phyloP scores from a whole-genome alignment of 495 filamentous ascomycete species.

The Penicillium diatomitis region DNA sequence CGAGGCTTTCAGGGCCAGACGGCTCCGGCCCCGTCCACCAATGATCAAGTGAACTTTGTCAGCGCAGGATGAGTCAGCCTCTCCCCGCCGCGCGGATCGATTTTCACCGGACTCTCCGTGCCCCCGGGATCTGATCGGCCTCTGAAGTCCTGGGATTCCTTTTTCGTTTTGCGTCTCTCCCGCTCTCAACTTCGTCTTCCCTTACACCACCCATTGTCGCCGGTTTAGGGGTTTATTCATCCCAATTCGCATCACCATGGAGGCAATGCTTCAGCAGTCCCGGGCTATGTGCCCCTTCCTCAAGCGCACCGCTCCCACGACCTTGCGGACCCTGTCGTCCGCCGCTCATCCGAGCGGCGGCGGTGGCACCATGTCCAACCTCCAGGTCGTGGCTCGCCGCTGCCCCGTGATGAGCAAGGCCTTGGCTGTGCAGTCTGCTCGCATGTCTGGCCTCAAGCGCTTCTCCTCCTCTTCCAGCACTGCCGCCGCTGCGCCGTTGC shows the following conservation, averaged over 20 bases:
- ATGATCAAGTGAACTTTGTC: background rate
- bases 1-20: too few species aligned
- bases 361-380: constrained; percentile 91
- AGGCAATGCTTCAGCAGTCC: constrained; percentile 86
- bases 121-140: too few species aligned
- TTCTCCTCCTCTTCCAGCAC: constrained; percentile 38
- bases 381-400: constrained; percentile 86
- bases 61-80: constrained; percentile 6
- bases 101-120: constrained; percentile 4
- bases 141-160: background rate
- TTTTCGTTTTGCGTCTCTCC: background rate
- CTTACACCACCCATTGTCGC: background rate
- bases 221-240: background rate
- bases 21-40: background rate
- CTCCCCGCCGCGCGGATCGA: constrained; percentile 1
- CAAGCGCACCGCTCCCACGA: constrained; percentile 82
- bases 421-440: constrained; percentile 76
- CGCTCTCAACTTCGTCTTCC: background rate
- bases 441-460: constrained; percentile 37
- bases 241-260: constrained; percentile 49
- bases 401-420: constrained; percentile 99
- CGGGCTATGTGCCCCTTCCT: constrained; percentile 95
- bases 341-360: constrained; percentile 59
- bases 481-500: constrained; percentile 24
- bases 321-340: constrained; percentile 82